phyloP scores from a whole-genome alignment of 257 asterid species.

The Haberlea rhodopensis region DNA sequence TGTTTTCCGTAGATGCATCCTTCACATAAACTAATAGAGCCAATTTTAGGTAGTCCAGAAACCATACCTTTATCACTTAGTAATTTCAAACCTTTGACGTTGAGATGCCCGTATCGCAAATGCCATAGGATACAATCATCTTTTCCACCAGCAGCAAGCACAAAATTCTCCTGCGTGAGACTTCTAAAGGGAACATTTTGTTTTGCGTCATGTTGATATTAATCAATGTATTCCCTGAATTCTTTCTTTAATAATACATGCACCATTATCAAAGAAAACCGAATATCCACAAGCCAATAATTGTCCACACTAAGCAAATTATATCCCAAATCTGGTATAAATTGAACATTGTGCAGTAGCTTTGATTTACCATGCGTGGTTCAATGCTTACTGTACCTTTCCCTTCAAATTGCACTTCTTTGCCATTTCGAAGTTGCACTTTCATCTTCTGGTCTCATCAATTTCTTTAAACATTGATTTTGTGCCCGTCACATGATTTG shows the following conservation, averaged over 20 bases:
- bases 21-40: slow-evolving; percentile 16
- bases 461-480: slow-evolving; percentile 4
- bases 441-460: slow-evolving; percentile 12
- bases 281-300: slow-evolving; percentile 17
- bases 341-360: neutral
- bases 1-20: too few species aligned
- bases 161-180: neutral
- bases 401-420: neutral
- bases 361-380: neutral
- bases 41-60: slow-evolving; percentile 13
- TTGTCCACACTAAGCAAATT: slow-evolving; percentile 24
- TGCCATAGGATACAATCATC: slow-evolving; percentile 8
- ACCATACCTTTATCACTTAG: slow-evolving; percentile 25
- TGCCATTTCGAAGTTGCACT: slow-evolving; percentile 1
- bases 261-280: slow-evolving; percentile 7
- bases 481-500: neutral
- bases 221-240: neutral
- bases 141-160: neutral
- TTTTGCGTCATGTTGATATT: neutral
- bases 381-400: slow-evolving; percentile 6
- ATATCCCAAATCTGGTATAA: slow-evolving; percentile 15
- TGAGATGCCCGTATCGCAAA: neutral
- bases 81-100: slow-evolving; percentile 9
- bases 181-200: slow-evolving; percentile 18
- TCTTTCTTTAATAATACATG: neutral